These are phyloP conservation scores for Lasiodiplodia gonubiensis DNA, from an alignment of 2,329 filamentous ascomycete genomes.

Conservation along the genomic window DNA sequence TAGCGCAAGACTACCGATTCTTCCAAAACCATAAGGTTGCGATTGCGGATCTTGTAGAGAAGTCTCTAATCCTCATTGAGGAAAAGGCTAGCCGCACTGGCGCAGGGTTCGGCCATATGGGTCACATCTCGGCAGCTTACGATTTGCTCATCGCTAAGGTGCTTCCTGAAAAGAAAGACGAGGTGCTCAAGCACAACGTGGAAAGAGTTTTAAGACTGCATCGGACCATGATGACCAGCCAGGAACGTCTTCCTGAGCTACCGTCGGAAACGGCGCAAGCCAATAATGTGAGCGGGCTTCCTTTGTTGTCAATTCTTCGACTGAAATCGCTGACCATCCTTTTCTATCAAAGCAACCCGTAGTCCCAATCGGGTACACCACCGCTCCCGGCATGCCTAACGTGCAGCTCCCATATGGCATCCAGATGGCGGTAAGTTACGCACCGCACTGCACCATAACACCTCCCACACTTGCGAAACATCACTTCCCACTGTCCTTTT, in stretches of 20 bases:
- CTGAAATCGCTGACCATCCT: neutral
- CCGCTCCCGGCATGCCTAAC: constrained; percentile 2
- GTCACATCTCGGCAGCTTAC: constrained; percentile 27
- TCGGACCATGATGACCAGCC: constrained; percentile 13
- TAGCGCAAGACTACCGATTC: constrained; percentile 36
- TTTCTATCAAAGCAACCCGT: neutral
- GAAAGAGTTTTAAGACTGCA: constrained; percentile 20
- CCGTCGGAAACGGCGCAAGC: neutral
- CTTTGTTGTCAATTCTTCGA: neutral
- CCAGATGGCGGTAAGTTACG: neutral
- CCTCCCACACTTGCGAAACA: neutral
- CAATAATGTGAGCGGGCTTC: neutral
- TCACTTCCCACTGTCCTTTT: neutral
- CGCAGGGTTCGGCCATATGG: constrained; percentile 22
- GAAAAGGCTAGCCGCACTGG: constrained; percentile 40
- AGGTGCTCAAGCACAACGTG: constrained; percentile 20
- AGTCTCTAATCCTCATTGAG: constrained; percentile 40
- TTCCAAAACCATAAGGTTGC: constrained; percentile 36
- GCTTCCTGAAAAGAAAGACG: constrained; percentile 15
- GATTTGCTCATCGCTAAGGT: constrained; percentile 26
- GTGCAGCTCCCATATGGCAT: constrained; percentile 5
- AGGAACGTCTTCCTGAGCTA: constrained; percentile 11
- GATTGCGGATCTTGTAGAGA: constrained; percentile 40
- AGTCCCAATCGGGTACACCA: neutral
- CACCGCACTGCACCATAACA: neutral